Percentiles rank a stretch among this genome's conserved stretches.
Evolutionary conservation across 2,329 filamentous ascomycete species (phyloP).

Genomic region (Pseudogymnoascus sp.): DNA sequence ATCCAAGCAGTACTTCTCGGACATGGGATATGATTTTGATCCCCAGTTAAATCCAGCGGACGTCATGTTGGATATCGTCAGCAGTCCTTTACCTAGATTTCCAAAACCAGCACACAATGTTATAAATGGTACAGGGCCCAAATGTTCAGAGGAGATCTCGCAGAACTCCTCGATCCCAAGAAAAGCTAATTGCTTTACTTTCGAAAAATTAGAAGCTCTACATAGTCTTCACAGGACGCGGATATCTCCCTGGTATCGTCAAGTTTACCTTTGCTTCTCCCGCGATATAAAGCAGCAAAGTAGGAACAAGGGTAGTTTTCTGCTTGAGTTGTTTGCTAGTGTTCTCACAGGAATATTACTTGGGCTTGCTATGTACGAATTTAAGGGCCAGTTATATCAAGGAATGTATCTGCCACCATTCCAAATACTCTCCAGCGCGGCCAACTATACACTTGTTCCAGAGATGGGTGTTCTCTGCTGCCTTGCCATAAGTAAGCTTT

Average conservation of each 20-base stretch:
- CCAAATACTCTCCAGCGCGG: not conserved
- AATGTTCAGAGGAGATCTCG: not conserved
- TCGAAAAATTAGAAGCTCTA: not conserved
- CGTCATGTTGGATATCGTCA: conserved; percentile 51
- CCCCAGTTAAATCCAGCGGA: conserved; percentile 45
- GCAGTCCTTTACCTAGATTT: not conserved
- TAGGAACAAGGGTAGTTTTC: not conserved
- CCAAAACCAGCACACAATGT: not conserved
- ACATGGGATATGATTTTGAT: conserved; percentile 43
- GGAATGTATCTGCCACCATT: not conserved
- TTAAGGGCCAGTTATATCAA: not conserved
- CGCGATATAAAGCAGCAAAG: not conserved
- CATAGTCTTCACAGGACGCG: not conserved
- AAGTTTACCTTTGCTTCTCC: not conserved
- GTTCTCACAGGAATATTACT: not conserved
- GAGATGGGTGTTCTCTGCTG: not conserved
- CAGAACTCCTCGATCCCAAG: not conserved
- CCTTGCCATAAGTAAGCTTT: not conserved
- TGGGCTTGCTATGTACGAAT: not conserved
- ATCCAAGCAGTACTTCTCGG: conserved; percentile 42
- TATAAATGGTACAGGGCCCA: not conserved
- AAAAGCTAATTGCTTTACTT: not conserved
- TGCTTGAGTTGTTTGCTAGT: not conserved
- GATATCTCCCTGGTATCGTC: not conserved
- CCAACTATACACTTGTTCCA: not conserved